Conservation (phyloP, 495 filamentous ascomycete genomes). For the Penicillium atrosanguineum region DNA sequence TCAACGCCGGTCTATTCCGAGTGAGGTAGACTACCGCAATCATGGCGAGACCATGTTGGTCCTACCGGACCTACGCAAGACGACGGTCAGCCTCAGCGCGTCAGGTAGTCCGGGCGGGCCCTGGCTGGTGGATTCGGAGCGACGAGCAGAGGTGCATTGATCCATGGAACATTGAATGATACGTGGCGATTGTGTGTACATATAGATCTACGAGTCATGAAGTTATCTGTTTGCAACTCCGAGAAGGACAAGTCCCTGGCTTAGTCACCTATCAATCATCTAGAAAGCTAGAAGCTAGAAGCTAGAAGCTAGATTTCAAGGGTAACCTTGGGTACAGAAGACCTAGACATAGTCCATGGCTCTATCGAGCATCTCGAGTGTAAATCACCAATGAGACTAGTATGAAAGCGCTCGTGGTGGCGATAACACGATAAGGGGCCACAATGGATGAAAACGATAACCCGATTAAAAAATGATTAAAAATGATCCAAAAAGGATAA, state of each 20-base stretch:
- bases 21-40: conserved; percentile 79
- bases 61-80: conserved; percentile 67
- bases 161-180: neutral
- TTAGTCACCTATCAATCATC: neutral
- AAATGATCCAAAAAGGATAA: neutral
- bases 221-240: neutral
- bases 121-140: conserved; percentile 57
- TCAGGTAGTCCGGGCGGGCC: conserved; percentile 56
- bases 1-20: conserved; percentile 47
- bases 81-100: conserved; percentile 71
- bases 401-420: neutral
- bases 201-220: conserved; percentile 21
- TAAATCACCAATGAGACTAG: neutral
- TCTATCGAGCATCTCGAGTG: neutral
- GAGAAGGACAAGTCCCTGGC: neutral
- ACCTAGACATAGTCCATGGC: neutral
- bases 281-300: neutral
- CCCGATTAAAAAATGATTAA: no score
- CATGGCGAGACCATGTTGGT: conserved; percentile 75
- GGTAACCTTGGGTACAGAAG: no score
- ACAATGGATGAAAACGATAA: neutral
- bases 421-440: neutral
- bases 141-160: conserved; percentile 27
- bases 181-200: conserved; percentile 1
- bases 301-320: no score